Evolutionary conservation across 441 rosid genomes (phyloP).

Genomic region (Lepidium campestre): DNA sequence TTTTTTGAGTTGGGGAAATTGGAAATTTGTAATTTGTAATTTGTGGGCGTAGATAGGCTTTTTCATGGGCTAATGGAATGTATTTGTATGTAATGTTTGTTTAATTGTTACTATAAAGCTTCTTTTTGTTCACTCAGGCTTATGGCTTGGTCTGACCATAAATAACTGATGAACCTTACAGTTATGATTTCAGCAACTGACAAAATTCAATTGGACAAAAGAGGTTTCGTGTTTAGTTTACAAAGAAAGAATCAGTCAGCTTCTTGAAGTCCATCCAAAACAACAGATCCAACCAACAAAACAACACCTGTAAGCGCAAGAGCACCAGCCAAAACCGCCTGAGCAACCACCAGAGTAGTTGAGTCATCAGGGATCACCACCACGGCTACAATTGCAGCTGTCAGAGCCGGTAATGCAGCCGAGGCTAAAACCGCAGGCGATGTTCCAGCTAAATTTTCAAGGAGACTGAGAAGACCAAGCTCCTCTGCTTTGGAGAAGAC

Average conservation of each 20-base stretch:
- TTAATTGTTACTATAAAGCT: slow-evolving; percentile 13
- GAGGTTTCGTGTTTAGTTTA: neutral
- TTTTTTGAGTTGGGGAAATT: slow-evolving; percentile 9
- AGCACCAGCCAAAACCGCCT: slow-evolving; percentile 60
- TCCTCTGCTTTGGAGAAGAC: slow-evolving; percentile 87
- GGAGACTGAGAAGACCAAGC: slow-evolving; percentile 71
- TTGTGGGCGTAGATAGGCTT: slow-evolving; percentile 17
- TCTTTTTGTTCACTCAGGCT: neutral
- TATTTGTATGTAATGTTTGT: slow-evolving; percentile 27
- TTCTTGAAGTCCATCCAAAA: slow-evolving; percentile 81
- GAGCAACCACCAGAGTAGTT: slow-evolving; percentile 52
- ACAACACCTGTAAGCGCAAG: slow-evolving; percentile 62
- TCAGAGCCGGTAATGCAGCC: slow-evolving; percentile 53
- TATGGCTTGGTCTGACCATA: neutral
- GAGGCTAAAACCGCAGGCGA: slow-evolving; percentile 77
- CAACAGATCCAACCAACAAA: slow-evolving; percentile 66
- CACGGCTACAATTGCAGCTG: slow-evolving; percentile 65
- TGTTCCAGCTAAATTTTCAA: slow-evolving; percentile 54
- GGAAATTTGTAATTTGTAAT: slow-evolving; percentile 21
- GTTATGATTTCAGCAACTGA: neutral
- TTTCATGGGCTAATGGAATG: neutral
- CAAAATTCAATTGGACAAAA: neutral
- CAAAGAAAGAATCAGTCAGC: slow-evolving; percentile 49
- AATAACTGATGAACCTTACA: neutral
- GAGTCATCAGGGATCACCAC: slow-evolving; percentile 85